These are phyloP conservation scores for Phoma sp. DNA, from an alignment of 2,329 filamentous ascomycete genomes.

Conservation along the genomic window DNA sequence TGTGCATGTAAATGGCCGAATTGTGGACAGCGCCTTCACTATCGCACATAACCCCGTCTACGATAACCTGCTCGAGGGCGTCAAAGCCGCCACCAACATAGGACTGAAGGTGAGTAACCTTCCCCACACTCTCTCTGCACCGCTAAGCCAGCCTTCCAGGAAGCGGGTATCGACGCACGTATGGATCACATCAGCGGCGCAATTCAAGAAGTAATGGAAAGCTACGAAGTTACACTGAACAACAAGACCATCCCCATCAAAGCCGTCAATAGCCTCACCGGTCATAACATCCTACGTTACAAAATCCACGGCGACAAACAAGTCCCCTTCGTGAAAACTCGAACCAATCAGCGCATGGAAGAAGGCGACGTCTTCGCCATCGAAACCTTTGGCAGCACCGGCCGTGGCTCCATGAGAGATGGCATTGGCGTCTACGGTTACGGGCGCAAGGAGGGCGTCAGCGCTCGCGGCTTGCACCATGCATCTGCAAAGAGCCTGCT, in stretches of 20 bases:
- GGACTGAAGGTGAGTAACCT: conserved; percentile 71
- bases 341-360: conserved; percentile 92
- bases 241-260: conserved; percentile 80
- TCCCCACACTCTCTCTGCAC: no score
- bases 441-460: conserved; percentile 72
- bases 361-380: conserved; percentile 95
- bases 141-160: conserved; percentile 50
- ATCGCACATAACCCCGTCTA: conserved; percentile 72
- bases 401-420: conserved; percentile 82
- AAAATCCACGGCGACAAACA: conserved; percentile 92
- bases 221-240: conserved; percentile 83
- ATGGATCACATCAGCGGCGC: conserved; percentile 81
- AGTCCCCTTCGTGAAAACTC: conserved; percentile 87
- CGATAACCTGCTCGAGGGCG: conserved; percentile 69
- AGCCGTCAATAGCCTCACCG: conserved; percentile 83
- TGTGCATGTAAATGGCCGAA: conserved; percentile 73
- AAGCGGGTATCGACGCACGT: conserved; percentile 89
- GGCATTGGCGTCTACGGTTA: conserved; percentile 72
- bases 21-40: conserved; percentile 76
- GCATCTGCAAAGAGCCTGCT: conserved; percentile 83
- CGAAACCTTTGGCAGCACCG: conserved; percentile 93
- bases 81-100: conserved; percentile 72
- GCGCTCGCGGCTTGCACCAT: conserved; percentile 74
- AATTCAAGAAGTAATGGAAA: conserved; percentile 94
- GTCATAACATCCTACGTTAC: conserved; percentile 91